phyloP scores from a whole-genome alignment of 177 flowering plant species.

The Telopea speciosissima region DNA sequence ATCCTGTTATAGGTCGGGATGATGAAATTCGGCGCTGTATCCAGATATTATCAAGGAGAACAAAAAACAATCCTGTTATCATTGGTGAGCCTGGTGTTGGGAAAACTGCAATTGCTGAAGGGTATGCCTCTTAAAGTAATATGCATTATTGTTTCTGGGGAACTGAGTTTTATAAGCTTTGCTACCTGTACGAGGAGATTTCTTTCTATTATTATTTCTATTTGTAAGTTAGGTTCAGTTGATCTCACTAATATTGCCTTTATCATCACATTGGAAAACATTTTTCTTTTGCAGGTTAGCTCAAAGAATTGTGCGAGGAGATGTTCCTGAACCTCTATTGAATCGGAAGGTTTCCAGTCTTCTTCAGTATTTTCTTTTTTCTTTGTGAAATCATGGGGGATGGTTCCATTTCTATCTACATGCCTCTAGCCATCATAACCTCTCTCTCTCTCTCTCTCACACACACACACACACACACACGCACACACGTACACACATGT shows the following conservation, averaged over 20 bases:
- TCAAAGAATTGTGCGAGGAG: slow-evolving; percentile 84
- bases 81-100: slow-evolving; percentile 98
- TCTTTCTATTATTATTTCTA: background rate
- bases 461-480: too few relatives aligned
- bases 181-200: background rate
- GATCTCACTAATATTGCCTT: background rate
- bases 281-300: slow-evolving; percentile 55
- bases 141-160: background rate
- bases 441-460: too few relatives aligned
- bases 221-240: background rate
- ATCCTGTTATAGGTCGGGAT: slow-evolving; percentile 92
- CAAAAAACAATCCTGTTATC: slow-evolving; percentile 85
- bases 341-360: slow-evolving; percentile 53
- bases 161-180: background rate
- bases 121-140: slow-evolving; percentile 36
- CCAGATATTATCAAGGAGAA: slow-evolving; percentile 77
- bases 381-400: background rate
- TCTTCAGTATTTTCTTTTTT: background rate
- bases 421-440: too few relatives aligned
- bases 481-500: background rate
- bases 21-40: slow-evolving; percentile 91
- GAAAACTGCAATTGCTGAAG: slow-evolving; percentile 92
- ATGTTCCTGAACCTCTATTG: slow-evolving; percentile 80
- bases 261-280: background rate
- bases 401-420: too few relatives aligned